Percentiles rank a stretch among this genome's conserved stretches.
Evolutionary conservation across 2,329 filamentous ascomycete genomes (phyloP).

Genomic region (Colletotrichum sp.): DNA sequence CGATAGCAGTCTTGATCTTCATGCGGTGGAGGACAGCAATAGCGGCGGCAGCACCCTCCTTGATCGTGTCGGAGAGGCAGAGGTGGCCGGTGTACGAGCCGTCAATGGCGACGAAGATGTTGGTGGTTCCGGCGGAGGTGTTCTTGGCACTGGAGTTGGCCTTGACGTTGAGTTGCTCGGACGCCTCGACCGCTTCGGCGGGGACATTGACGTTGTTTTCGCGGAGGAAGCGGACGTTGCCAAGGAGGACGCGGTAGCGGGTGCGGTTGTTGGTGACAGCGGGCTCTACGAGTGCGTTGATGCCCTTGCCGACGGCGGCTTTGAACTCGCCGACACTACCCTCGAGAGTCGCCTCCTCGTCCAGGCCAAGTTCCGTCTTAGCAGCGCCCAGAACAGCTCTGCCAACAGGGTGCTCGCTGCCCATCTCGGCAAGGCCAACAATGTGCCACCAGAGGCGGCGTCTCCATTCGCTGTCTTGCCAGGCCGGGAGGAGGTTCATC

Average conservation of each 20-base stretch:
- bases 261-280: conserved; percentile 68
- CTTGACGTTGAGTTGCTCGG: conserved; percentile 61
- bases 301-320: conserved; percentile 82
- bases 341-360: conserved; percentile 75
- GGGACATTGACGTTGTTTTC: conserved; percentile 74
- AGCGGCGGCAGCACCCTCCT: conserved; percentile 81
- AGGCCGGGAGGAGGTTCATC: conserved; percentile 68
- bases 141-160: conserved; percentile 38
- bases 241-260: conserved; percentile 81
- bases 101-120: conserved; percentile 90
- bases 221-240: conserved; percentile 79
- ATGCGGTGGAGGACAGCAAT: conserved; percentile 84
- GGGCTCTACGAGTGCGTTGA: conserved; percentile 83
- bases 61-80: conserved; percentile 88
- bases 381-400: conserved; percentile 81
- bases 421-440: conserved; percentile 92
- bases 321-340: conserved; percentile 87
- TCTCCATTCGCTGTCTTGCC: conserved; percentile 72
- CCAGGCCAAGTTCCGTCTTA: conserved; percentile 76
- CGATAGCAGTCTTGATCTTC: conserved; percentile 86
- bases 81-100: conserved; percentile 81
- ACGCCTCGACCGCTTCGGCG: conserved; percentile 65
- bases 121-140: conserved; percentile 75
- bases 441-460: conserved; percentile 92
- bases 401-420: conserved; percentile 95